These are phyloP conservation scores for Aspergillus hancockii DNA, from an alignment of 495 filamentous ascomycete species.

Conservation along the genomic window DNA sequence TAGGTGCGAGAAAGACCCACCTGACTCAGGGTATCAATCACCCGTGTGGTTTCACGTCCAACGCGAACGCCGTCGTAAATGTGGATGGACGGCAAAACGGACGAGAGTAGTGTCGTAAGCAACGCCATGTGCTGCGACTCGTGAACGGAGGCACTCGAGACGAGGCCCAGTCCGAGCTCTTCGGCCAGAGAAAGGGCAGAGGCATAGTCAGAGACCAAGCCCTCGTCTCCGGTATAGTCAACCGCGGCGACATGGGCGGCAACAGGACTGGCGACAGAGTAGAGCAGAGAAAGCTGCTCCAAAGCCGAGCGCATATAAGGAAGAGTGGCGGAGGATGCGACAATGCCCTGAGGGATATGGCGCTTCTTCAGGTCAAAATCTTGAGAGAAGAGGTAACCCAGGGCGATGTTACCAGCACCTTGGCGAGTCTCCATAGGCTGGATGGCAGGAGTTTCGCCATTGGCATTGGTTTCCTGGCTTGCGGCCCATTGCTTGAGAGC, in stretches of 20 bases:
- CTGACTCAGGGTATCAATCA: constrained; percentile 82
- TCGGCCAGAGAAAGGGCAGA: constrained; percentile 81
- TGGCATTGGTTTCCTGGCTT: constrained; percentile 68
- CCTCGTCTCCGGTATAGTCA: constrained; percentile 73
- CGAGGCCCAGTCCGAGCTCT: constrained; percentile 83
- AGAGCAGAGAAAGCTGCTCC: constrained; percentile 86
- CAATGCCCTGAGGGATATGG: constrained; percentile 83
- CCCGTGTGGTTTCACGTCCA: constrained; percentile 79
- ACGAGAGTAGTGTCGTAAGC: constrained; percentile 80
- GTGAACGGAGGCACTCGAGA: constrained; percentile 81
- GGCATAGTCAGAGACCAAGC: constrained; percentile 84
- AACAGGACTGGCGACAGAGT: constrained; percentile 86
- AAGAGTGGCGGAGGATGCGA: constrained; percentile 81
- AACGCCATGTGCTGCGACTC: constrained; percentile 96
- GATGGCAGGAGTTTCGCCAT: constrained; percentile 77
- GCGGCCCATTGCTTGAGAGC: constrained; percentile 75
- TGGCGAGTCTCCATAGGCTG: constrained; percentile 81
- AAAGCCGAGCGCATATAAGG: constrained; percentile 78
- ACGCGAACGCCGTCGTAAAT: constrained; percentile 89
- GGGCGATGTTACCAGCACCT: constrained; percentile 86
- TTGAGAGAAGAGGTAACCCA: constrained; percentile 95
- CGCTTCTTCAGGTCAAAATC: constrained; percentile 92
- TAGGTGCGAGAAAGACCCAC: constrained; percentile 69
- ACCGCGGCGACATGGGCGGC: constrained; percentile 93
- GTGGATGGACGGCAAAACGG: constrained; percentile 80